Percentiles rank a stretch among this genome's conserved stretches.
Conservation (phyloP, 148 eudicot genomes). For the Pharnaceum exiguum region DNA sequence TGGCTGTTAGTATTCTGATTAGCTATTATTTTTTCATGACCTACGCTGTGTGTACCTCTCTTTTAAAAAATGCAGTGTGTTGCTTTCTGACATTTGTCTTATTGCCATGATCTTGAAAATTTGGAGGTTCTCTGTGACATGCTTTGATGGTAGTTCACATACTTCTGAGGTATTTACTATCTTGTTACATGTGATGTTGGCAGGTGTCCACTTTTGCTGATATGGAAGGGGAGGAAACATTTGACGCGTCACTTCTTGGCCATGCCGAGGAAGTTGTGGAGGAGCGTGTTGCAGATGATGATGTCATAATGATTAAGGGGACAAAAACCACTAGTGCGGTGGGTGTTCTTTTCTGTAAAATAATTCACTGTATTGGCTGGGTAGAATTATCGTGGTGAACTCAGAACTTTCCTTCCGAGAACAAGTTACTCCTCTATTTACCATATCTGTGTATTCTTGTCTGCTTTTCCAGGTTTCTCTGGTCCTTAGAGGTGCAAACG, state of each 20-base stretch:
- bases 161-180: conserved; percentile 4
- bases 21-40: too few species aligned
- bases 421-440: background rate
- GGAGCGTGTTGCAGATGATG: conserved; percentile 96
- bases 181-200: conserved; percentile 2
- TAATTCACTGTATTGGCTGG: background rate
- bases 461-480: conserved; percentile 59
- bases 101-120: too few species aligned
- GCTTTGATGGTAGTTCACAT: too few species aligned
- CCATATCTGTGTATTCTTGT: background rate
- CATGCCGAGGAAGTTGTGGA: conserved; percentile 95
- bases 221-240: conserved; percentile 99
- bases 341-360: conserved; percentile 14
- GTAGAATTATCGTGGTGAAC: background rate
- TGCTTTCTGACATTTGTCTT: too few species aligned
- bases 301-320: conserved; percentile 92
- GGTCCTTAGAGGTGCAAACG: conserved; percentile 93
- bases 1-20: too few species aligned
- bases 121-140: too few species aligned
- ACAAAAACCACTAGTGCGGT: conserved; percentile 86
- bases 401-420: background rate
- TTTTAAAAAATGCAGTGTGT: too few species aligned
- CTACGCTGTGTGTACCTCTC: too few species aligned
- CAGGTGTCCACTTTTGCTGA: conserved; percentile 98
- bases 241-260: conserved; percentile 88